phyloP scores from a whole-genome alignment of 1,139 yeast species.

The Tardiomyces digboiensis region DNA sequence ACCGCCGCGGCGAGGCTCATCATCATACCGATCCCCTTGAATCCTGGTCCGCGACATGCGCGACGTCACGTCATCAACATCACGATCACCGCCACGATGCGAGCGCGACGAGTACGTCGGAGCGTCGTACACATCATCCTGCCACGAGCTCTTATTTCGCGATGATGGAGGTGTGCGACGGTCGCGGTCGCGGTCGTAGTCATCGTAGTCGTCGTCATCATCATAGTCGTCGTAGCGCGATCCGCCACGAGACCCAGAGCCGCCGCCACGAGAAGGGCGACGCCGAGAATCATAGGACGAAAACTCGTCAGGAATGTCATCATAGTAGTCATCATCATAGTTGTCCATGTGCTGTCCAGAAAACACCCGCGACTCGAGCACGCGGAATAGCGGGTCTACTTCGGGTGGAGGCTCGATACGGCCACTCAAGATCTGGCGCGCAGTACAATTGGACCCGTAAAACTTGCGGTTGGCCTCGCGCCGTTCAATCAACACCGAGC shows the following conservation, averaged over 20 bases:
- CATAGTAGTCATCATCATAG: conserved; percentile 51
- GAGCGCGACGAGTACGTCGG: conserved; percentile 16
- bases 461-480: conserved; percentile 95
- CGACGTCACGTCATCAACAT: not conserved
- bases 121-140: conserved; percentile 73
- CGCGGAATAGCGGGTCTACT: conserved; percentile 82
- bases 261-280: conserved; percentile 14
- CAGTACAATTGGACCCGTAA: conserved; percentile 82
- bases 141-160: conserved; percentile 42
- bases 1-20: not conserved
- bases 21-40: too few relatives aligned
- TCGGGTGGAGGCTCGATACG: conserved; percentile 89
- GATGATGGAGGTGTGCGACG: not conserved
- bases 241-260: conserved; percentile 26
- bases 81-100: conserved; percentile 4
- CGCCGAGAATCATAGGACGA: conserved; percentile 5
- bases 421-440: conserved; percentile 74
- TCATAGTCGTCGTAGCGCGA: conserved; percentile 35
- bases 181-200: too few relatives aligned
- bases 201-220: conserved; percentile 10
- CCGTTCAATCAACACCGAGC: conserved; percentile 90
- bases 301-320: conserved; percentile 56
- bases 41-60: not conserved
- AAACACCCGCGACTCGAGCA: conserved; percentile 80
- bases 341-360: conserved; percentile 45